Percentiles rank a stretch among this genome's conserved stretches.
These are phyloP conservation scores for Tillandsia fasciculata DNA, from an alignment of 176 grass and related monocot species.

Conservation along the genomic window DNA sequence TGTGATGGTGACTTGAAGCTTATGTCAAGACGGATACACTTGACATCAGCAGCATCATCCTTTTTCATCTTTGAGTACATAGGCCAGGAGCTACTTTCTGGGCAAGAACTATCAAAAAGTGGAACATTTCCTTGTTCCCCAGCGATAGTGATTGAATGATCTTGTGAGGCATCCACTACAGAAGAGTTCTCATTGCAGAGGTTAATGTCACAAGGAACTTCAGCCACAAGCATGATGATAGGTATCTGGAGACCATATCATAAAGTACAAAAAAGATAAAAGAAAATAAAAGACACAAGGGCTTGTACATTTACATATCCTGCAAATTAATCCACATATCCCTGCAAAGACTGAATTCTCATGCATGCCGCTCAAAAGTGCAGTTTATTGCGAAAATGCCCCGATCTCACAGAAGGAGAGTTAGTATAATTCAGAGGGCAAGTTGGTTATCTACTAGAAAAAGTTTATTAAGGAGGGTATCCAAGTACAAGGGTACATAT, in stretches of 20 bases:
- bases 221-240: slow-evolving; percentile 86
- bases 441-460: background rate
- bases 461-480: slow-evolving; percentile 16
- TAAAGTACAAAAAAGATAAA: slow-evolving; percentile 24
- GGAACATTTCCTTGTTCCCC: slow-evolving; percentile 42
- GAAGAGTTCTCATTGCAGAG: slow-evolving; percentile 60
- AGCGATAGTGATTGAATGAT: slow-evolving; percentile 35
- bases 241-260: slow-evolving; percentile 59
- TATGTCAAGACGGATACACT: slow-evolving; percentile 94
- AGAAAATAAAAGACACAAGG: slow-evolving; percentile 1
- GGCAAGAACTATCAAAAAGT: slow-evolving; percentile 46
- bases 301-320: too few relatives aligned
- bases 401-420: too few relatives aligned
- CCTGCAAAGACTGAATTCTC: too few relatives aligned
- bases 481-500: too few relatives aligned
- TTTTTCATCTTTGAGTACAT: slow-evolving; percentile 43
- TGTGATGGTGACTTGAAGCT: slow-evolving; percentile 95
- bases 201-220: slow-evolving; percentile 72
- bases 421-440: too few relatives aligned
- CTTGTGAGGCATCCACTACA: slow-evolving; percentile 57
- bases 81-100: slow-evolving; percentile 36
- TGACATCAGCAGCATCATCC: slow-evolving; percentile 40
- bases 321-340: too few relatives aligned
- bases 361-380: too few relatives aligned
- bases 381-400: too few relatives aligned